phyloP scores from a whole-genome alignment of 345 rosid genomes.

The Rubroshorea leprosula region DNA sequence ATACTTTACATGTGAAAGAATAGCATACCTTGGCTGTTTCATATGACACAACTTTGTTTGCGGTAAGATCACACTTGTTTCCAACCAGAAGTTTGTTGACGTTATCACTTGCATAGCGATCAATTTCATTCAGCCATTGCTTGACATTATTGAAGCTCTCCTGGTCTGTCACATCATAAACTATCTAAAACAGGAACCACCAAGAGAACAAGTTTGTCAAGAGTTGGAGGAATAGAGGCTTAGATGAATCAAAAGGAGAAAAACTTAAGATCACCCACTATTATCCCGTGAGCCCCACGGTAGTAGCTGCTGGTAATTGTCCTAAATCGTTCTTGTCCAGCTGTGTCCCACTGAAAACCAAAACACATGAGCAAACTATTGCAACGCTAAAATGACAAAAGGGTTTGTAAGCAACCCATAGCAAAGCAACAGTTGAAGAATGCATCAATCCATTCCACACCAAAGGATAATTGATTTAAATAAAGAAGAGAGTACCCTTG shows the following conservation, averaged over 20 bases:
- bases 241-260: neutral
- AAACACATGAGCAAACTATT: constrained; percentile 2
- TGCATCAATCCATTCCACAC: neutral
- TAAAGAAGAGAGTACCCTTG: neutral
- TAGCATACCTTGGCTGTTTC: constrained; percentile 62
- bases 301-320: constrained; percentile 96
- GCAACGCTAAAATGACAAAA: neutral
- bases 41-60: constrained; percentile 61
- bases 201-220: constrained; percentile 3
- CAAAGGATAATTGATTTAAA: neutral
- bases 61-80: constrained; percentile 69
- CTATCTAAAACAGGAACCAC: constrained; percentile 40
- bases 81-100: constrained; percentile 77
- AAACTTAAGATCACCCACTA: constrained; percentile 35
- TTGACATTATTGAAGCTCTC: constrained; percentile 81
- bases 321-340: constrained; percentile 95
- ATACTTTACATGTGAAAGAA: neutral
- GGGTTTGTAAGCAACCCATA: neutral
- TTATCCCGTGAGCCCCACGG: constrained; percentile 96
- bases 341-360: constrained; percentile 87
- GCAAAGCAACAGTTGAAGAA: neutral
- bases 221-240: neutral
- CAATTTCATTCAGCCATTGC: constrained; percentile 76
- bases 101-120: constrained; percentile 72
- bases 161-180: constrained; percentile 74